These are phyloP conservation scores for Handroanthus guayacan DNA, from an alignment of 257 asterid genomes.

Conservation along the genomic window DNA sequence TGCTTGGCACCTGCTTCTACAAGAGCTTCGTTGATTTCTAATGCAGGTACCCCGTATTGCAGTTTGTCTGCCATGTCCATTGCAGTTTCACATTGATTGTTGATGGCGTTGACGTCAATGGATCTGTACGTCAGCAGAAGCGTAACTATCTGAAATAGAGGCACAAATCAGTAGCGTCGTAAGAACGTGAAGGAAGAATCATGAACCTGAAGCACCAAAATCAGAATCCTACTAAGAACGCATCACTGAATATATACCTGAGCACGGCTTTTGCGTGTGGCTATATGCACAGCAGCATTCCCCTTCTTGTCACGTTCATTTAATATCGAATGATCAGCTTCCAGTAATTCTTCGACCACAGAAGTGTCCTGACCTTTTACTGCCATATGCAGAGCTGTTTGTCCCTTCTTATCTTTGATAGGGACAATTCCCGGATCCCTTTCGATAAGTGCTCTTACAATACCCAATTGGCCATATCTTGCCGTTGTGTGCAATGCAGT, in stretches of 20 bases:
- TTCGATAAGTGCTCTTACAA: constrained; percentile 75
- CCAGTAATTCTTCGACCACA: constrained; percentile 82
- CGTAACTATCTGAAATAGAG: constrained; percentile 69
- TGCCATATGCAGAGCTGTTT: constrained; percentile 99
- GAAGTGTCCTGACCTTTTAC: constrained; percentile 85
- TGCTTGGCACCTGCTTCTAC: constrained; percentile 87
- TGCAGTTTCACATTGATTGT: constrained; percentile 81
- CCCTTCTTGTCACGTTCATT: constrained; percentile 96
- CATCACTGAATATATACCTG: constrained; percentile 55
- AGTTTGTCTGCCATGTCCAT: constrained; percentile 97
- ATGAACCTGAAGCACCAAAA: too few relatives aligned
- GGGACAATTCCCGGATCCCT: constrained; percentile 80
- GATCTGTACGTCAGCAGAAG: constrained; percentile 66
- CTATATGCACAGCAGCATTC: constrained; percentile 88
- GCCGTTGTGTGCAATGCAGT: constrained; percentile 92
- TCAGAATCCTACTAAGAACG: background rate
- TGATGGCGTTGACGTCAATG: constrained; percentile 73
- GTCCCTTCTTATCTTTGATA: constrained; percentile 92
- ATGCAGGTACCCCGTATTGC: constrained; percentile 73
- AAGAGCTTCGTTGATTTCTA: constrained; percentile 74
- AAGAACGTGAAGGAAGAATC: background rate
- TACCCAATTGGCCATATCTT: constrained; percentile 73
- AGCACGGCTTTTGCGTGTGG: constrained; percentile 86
- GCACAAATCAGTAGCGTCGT: constrained; percentile 22
- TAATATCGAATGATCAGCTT: constrained; percentile 73